phyloP scores from a whole-genome alignment of 352 stramenopile species.

The Phytophthora niederhauseri region DNA sequence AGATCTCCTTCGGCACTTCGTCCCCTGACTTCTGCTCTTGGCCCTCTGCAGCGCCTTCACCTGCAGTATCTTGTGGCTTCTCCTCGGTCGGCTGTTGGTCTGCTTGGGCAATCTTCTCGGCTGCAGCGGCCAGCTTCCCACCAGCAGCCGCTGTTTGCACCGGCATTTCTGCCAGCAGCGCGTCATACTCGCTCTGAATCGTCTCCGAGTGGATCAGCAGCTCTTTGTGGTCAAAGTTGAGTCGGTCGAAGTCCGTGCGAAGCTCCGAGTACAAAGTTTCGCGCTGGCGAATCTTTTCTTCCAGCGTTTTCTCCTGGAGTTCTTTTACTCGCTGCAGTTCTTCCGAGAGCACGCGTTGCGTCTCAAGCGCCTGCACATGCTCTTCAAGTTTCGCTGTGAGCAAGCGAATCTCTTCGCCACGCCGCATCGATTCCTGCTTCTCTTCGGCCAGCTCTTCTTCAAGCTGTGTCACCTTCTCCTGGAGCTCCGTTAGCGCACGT shows the following conservation, averaged over 20 bases:
- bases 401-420: constrained; percentile 75
- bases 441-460: constrained; percentile 85
- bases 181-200: constrained; percentile 73
- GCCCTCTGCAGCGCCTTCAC: constrained; percentile 23
- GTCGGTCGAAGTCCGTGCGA: constrained; percentile 68
- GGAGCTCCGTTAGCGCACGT: constrained; percentile 67
- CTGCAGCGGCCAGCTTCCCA: constrained; percentile 47
- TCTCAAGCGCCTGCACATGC: constrained; percentile 61
- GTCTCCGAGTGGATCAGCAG: constrained; percentile 81
- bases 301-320: constrained; percentile 57
- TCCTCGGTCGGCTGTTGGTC: constrained; percentile 30
- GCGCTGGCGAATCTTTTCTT: constrained; percentile 71
- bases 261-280: constrained; percentile 65
- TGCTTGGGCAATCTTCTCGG: constrained; percentile 40
- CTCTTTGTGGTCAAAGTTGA: constrained; percentile 88
- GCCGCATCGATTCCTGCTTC: constrained; percentile 76
- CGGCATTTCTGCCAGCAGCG: constrained; percentile 63
- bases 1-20: constrained; percentile 19
- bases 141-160: constrained; percentile 34
- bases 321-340: constrained; percentile 79
- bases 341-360: constrained; percentile 61
- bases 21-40: constrained; percentile 28
- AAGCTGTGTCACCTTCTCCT: constrained; percentile 69
- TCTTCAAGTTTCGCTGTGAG: constrained; percentile 73
- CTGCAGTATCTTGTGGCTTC: constrained; percentile 19